Evolutionary conservation across 2,329 filamentous ascomycete species (phyloP), one percentile per base, ranked within the genome.

Genomic region (Pseudogymnoascus sp.): DNA sequence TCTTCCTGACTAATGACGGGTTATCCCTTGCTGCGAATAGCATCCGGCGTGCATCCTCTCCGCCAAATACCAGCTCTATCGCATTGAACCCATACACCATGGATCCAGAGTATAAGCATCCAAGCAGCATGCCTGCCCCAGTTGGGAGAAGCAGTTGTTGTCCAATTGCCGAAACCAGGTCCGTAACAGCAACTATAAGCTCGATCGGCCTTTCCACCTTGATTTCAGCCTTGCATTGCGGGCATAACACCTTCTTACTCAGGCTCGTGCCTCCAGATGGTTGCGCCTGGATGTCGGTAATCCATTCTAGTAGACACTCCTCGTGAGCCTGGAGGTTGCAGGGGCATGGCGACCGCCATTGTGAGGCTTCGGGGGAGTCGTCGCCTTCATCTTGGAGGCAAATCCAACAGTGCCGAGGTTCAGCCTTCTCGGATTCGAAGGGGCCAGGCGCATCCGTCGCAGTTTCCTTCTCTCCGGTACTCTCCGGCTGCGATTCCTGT

Each of bases 251-350:
- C 64, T 86, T 86, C 61, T 85, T 84, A 72, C 79, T 73, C 71
- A 82, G 74, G 63, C 74, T 72, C 73, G 67, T 77, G 74, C 66
- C 77, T 76, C 64, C 78, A 39, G 21, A 27, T 71, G 15, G 82
- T 75, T 77, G 80, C 1, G 83, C 82, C 75, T 97, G 92, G 71
- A 91, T 84, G 71, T 96, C 91, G n/a, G 90, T 88, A 15, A 97
- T 88, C 92, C 92, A 99, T 69, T 91, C 88, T 39, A 97, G 80
- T 67, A 97, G 81, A 72, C 92, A 96, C 64, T 86, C 83, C 73
- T 97, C 92, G 73, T 99, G 94, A 1, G 92, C 94, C 62, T 90
- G 89, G 39, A 99, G 80, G 10, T 90, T 92, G 75, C 94, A 99
- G 0, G 88, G 88, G 72, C 94, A 99, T 1, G 94, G 92, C 61